These are phyloP conservation scores for Acer negundo DNA, from an alignment of 345 rosid genomes.

Conservation along the genomic window DNA sequence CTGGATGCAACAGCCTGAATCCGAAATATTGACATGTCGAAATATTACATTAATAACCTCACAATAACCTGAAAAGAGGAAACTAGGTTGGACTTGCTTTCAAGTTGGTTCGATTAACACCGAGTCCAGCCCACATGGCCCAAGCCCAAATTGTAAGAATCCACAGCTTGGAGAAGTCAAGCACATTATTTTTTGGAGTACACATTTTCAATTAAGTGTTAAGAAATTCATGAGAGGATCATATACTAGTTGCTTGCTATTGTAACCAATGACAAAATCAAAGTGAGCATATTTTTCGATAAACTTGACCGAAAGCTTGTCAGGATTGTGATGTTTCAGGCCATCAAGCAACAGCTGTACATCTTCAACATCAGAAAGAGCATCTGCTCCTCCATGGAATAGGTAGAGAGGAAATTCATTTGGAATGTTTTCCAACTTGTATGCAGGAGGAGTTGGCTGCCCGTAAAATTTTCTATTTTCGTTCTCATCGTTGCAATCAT, in stretches of 20 bases:
- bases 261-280: slow-evolving; percentile 44
- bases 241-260: slow-evolving; percentile 47
- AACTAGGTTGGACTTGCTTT: too few species aligned
- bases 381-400: slow-evolving; percentile 49
- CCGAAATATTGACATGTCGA: too few species aligned
- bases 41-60: too few species aligned
- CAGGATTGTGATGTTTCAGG: slow-evolving; percentile 36
- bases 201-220: slow-evolving; percentile 26
- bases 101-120: too few species aligned
- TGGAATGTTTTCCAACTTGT: slow-evolving; percentile 46
- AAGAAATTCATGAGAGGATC: slow-evolving; percentile 50
- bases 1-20: too few species aligned
- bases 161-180: too few species aligned
- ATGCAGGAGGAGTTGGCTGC: slow-evolving; percentile 40
- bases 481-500: slow-evolving; percentile 32
- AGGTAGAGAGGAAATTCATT: slow-evolving; percentile 48
- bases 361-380: slow-evolving; percentile 39
- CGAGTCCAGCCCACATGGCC: too few species aligned
- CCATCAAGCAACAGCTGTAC: slow-evolving; percentile 40
- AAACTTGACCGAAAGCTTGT: slow-evolving; percentile 36
- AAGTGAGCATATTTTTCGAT: slow-evolving; percentile 40
- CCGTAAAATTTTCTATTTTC: slow-evolving; percentile 48
- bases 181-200: too few species aligned
- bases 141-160: too few species aligned
- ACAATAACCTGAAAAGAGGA: too few species aligned